A percentile compares a stretch with the other conserved stretches of the same genome.
Conservation (phyloP, 164 flowering plant species). For the Berberis thunbergii region DNA sequence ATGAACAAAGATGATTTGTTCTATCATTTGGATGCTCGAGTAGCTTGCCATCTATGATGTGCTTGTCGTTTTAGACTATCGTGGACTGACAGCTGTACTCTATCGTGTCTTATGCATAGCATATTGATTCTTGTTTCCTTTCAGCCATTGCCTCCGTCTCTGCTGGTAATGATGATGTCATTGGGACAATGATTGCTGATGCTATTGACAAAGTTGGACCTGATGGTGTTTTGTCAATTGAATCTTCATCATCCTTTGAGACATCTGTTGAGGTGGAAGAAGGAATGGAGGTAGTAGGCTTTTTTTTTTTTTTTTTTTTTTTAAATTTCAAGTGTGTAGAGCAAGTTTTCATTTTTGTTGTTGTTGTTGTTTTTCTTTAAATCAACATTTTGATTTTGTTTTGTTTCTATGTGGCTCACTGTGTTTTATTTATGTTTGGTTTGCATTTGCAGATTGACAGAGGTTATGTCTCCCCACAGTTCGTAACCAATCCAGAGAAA, state of each 20-base stretch:
- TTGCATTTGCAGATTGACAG: constrained; percentile 66
- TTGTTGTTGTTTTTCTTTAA: not conserved
- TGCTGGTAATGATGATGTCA: constrained; percentile 87
- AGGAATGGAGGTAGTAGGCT: constrained; percentile 82
- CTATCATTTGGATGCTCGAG: too few relatives aligned
- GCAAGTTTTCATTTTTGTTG: not conserved
- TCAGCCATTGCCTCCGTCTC: constrained; percentile 93
- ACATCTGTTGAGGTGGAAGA: constrained; percentile 97
- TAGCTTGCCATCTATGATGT: not conserved
- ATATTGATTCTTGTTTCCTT: not conserved
- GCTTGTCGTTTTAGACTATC: not conserved
- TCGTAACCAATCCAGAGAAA: constrained; percentile 90
- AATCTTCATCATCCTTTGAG: constrained; percentile 97
- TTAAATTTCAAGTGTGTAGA: too few relatives aligned
- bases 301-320: not conserved
- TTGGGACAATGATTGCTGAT: constrained; percentile 96
- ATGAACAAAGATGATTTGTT: not conserved
- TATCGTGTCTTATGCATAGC: not conserved
- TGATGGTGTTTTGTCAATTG: constrained; percentile 96
- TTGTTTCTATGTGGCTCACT: too few relatives aligned
- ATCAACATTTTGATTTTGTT: too few relatives aligned
- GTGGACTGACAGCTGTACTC: not conserved
- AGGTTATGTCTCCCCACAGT: constrained; percentile 97
- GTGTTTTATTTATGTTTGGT: not conserved
- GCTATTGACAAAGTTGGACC: constrained; percentile 99